These are phyloP conservation scores for Avena eriantha DNA, from an alignment of 176 grass and related monocot species.

Conservation along the genomic window DNA sequence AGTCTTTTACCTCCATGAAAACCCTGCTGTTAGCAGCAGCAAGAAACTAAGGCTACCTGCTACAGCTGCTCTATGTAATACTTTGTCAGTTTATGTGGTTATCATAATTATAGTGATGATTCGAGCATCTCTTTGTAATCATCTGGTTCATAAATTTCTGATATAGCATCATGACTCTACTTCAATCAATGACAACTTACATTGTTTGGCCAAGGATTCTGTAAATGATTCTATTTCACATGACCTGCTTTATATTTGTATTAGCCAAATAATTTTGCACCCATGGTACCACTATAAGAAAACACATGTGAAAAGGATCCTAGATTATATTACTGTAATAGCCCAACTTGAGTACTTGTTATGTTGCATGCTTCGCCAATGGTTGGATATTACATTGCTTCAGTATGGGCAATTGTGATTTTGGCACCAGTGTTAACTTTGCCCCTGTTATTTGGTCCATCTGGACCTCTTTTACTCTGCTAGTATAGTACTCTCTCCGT, in stretches of 20 bases:
- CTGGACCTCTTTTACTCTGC: background rate
- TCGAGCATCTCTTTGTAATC: background rate
- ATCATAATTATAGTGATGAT: background rate
- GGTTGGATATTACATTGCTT: background rate
- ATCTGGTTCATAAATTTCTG: background rate
- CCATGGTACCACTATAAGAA: background rate
- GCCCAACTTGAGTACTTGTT: background rate
- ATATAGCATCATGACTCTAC: background rate
- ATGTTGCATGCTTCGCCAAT: background rate
- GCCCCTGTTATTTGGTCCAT: background rate
- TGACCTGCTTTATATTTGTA: background rate
- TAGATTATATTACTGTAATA: background rate
- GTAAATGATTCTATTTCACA: background rate
- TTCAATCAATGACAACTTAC: background rate
- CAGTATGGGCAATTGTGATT: background rate
- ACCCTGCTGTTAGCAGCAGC: conserved; percentile 12
- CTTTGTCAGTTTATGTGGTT: background rate
- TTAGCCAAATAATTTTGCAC: background rate
- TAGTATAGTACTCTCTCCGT: background rate
- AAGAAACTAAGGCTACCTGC: background rate
- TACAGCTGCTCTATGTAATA: background rate
- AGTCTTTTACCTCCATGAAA: background rate
- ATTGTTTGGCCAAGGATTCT: background rate
- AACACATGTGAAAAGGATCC: background rate
- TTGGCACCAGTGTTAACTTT: background rate